A percentile compares a stretch with the other conserved stretches of the same genome.
These are phyloP conservation scores for Jacaranda copaia DNA, from an alignment of 257 asterid genomes.

Conservation along the genomic window DNA sequence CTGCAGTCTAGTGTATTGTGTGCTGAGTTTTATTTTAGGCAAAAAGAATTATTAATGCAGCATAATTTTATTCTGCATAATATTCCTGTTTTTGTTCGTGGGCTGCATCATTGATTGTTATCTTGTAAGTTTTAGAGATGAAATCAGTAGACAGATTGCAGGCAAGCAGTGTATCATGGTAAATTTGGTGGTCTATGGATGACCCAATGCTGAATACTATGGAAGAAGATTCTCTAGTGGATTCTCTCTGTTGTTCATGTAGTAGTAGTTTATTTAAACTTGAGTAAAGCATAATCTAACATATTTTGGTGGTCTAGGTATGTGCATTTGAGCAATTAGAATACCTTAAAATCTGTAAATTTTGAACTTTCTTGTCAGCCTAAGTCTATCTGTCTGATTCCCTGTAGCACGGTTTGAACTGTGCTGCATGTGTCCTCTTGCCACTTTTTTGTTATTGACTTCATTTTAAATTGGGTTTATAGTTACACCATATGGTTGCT, in stretches of 20 bases:
- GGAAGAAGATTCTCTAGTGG: neutral
- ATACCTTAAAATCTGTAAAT: too few species aligned
- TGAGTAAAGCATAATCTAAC: neutral
- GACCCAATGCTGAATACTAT: too few species aligned
- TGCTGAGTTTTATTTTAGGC: neutral
- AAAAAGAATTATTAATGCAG: neutral
- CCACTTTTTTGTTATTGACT: too few species aligned
- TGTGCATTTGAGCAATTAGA: too few species aligned
- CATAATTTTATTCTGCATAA: neutral
- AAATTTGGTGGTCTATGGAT: neutral
- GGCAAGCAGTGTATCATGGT: neutral
- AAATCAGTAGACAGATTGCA: neutral
- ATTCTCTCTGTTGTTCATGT: neutral
- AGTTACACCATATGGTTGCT: too few species aligned
- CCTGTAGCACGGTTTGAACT: too few species aligned
- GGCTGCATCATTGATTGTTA: neutral
- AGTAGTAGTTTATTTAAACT: neutral
- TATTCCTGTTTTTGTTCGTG: neutral
- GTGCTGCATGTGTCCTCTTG: too few species aligned
- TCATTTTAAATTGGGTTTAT: too few species aligned
- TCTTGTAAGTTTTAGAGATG: neutral
- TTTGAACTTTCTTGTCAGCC: too few species aligned
- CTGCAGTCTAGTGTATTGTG: slow-evolving; percentile 10
- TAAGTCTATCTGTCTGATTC: too few species aligned
- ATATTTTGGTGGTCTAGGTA: too few species aligned